phyloP scores from a whole-genome alignment of 2,329 filamentous ascomycete species.

The Fusarium euwallaceae region DNA sequence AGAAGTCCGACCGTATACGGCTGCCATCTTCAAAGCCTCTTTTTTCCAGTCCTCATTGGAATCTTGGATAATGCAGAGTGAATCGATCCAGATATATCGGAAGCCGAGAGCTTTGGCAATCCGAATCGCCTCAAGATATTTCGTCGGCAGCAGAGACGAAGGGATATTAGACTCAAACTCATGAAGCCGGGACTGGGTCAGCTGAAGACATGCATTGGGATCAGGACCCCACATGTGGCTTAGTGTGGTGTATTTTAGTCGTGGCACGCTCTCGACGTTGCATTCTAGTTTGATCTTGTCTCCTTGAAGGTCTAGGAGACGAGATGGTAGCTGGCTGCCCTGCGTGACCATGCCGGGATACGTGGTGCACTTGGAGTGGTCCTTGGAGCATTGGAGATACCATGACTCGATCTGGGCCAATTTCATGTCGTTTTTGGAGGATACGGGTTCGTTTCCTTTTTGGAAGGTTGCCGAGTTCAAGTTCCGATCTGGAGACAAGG shows the following conservation, averaged over 20 bases:
- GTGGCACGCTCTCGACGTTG: not conserved
- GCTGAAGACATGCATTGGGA: conserved; percentile 1
- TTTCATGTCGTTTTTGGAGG: conserved; percentile 13
- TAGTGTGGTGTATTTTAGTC: not conserved
- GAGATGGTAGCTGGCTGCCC: not conserved
- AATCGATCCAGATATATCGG: not conserved
- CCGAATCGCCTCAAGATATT: conserved; percentile 6
- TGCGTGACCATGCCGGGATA: conserved; percentile 15
- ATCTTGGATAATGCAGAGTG: not conserved
- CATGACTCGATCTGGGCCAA: not conserved
- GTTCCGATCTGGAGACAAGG: not conserved
- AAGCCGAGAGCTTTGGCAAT: not conserved
- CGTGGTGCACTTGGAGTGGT: conserved; percentile 11
- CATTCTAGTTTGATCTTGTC: conserved; percentile 17
- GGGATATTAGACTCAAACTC: conserved; percentile 9
- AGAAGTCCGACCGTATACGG: not conserved
- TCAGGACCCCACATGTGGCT: conserved; percentile 23
- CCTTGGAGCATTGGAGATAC: not conserved
- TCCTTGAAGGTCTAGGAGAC: not conserved
- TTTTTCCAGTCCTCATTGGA: conserved; percentile 1
- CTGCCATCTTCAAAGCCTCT: conserved; percentile 3
- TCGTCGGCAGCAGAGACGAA: not conserved
- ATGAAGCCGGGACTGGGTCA: not conserved
- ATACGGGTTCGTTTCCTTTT: not conserved
- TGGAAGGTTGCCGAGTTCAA: not conserved